Percentiles rank a stretch among this genome's conserved stretches.
Conservation (phyloP, 2,329 filamentous ascomycete species). For the Ascochyta lentis region DNA sequence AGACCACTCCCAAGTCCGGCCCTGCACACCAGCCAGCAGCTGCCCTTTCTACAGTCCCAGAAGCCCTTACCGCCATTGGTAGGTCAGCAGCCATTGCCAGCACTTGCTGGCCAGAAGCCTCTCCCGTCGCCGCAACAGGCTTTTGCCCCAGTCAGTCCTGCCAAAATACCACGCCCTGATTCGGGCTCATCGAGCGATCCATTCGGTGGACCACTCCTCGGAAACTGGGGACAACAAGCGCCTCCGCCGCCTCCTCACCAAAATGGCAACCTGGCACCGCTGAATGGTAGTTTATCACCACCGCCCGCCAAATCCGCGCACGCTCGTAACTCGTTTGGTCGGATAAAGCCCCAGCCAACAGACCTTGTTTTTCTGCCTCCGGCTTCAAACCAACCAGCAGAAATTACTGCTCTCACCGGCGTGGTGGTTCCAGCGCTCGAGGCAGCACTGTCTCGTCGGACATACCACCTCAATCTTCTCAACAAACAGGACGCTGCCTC, state of each 20-base stretch:
- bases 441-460: constrained; percentile 83
- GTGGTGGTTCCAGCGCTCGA: constrained; percentile 94
- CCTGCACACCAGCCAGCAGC: constrained; percentile 4
- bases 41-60: constrained; percentile 10
- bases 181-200: constrained; percentile 39
- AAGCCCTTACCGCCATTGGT: constrained; percentile 30
- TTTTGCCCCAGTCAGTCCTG: constrained; percentile 27
- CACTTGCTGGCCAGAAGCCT: constrained; percentile 34
- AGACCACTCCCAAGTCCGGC: constrained; percentile 32
- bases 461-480: constrained; percentile 61
- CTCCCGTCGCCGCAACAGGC: constrained; percentile 34
- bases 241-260: constrained; percentile 6
- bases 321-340: constrained; percentile 40
- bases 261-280: neutral
- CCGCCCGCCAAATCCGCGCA: constrained; percentile 27
- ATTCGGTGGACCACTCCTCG: constrained; percentile 34
- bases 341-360: constrained; percentile 31
- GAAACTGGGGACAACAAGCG: neutral
- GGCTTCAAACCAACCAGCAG: constrained; percentile 62
- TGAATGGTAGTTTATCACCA: constrained; percentile 5
- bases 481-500: constrained; percentile 48
- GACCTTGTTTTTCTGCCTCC: constrained; percentile 33
- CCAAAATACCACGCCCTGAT: constrained; percentile 23
- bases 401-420: constrained; percentile 85
- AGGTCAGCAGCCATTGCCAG: constrained; percentile 35